These are phyloP conservation scores for Naganishia kalamii DNA, from an alignment of 768 basidiomycete genomes.

Conservation along the genomic window DNA sequence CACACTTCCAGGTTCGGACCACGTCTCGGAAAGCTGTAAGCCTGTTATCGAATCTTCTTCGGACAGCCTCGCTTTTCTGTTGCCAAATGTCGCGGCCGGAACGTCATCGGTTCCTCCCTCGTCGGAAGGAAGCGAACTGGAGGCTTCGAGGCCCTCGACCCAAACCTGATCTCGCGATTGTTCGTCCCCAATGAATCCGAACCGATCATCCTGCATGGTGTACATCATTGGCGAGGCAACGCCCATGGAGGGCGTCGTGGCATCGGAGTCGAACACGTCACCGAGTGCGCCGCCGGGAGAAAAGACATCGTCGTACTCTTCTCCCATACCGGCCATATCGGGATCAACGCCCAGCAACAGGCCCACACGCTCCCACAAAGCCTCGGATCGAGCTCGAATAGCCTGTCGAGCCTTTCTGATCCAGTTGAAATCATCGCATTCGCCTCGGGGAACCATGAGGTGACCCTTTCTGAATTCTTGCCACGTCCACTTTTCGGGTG, in stretches of 20 bases:
- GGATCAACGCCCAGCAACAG: slow-evolving; percentile 79
- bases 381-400: slow-evolving; percentile 68
- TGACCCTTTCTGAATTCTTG: slow-evolving; percentile 59
- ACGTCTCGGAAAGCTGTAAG: background rate
- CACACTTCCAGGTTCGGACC: background rate
- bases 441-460: slow-evolving; percentile 58
- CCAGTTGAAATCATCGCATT: slow-evolving; percentile 67
- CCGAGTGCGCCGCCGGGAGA: slow-evolving; percentile 34
- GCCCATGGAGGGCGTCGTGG: slow-evolving; percentile 16
- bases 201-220: slow-evolving; percentile 9
- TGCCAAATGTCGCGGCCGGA: background rate
- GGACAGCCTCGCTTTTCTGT: background rate
- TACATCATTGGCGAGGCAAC: slow-evolving; percentile 9
- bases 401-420: slow-evolving; percentile 66
- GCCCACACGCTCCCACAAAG: slow-evolving; percentile 87
- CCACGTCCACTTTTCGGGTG: slow-evolving; percentile 64
- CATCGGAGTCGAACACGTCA: slow-evolving; percentile 27
- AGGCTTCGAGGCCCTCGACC: slow-evolving; percentile 38
- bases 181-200: slow-evolving; percentile 13
- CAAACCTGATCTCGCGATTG: slow-evolving; percentile 33
- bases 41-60: background rate
- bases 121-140: slow-evolving; percentile 19
- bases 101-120: background rate
- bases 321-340: slow-evolving; percentile 54
- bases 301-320: slow-evolving; percentile 48